phyloP scores from a whole-genome alignment of 495 filamentous ascomycete genomes.

The Lichenothelia convexa region DNA sequence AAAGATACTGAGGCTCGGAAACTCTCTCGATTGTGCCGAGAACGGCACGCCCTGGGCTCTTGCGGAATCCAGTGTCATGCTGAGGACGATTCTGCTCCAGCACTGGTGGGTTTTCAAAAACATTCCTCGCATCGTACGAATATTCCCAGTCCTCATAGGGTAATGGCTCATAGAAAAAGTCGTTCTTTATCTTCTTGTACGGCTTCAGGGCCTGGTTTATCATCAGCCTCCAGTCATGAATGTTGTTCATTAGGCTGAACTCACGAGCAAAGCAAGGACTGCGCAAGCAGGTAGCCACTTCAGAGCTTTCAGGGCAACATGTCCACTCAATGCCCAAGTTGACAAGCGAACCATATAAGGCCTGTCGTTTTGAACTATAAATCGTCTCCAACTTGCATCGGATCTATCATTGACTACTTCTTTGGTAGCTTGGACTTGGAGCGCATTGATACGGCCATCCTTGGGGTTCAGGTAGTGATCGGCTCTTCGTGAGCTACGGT shows the following conservation, averaged over 20 bases:
- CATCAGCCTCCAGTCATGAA: too few species aligned
- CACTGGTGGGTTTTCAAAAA: conserved; percentile 4
- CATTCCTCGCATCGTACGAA: conserved; percentile 12
- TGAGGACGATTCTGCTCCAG: not conserved
- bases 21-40: conserved; percentile 8
- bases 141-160: conserved; percentile 11
- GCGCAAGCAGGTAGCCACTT: conserved; percentile 12
- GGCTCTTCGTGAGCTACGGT: too few species aligned
- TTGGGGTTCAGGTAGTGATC: conserved; percentile 8
- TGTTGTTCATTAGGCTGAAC: too few species aligned
- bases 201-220: too few species aligned
- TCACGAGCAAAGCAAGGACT: too few species aligned
- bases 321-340: conserved; percentile 7
- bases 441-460: conserved; percentile 7
- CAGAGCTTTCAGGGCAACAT: conserved; percentile 3
- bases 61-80: not conserved
- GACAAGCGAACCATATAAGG: conserved; percentile 6
- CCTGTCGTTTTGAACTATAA: conserved; percentile 7
- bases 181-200: conserved; percentile 2
- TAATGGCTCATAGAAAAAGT: conserved; percentile 8
- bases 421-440: conserved; percentile 7
- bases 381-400: conserved; percentile 8
- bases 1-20: conserved; percentile 9
- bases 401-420: conserved; percentile 6
- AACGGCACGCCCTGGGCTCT: not conserved